Percentiles rank a stretch among this genome's conserved stretches.
These are phyloP conservation scores for Gossypium raimondii DNA, from an alignment of 345 rosid species.

Conservation along the genomic window DNA sequence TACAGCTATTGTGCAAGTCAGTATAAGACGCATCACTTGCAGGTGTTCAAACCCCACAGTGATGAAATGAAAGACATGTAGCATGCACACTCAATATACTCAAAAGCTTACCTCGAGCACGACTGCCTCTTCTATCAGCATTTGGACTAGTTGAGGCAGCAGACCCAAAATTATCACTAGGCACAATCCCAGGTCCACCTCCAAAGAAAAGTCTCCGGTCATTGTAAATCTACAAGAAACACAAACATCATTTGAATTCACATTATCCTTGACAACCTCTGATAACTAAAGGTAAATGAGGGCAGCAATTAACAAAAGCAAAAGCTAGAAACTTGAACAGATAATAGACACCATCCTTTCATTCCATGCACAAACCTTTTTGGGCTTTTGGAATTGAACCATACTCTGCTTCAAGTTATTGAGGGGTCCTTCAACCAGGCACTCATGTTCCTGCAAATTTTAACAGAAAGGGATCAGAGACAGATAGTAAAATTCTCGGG, in stretches of 20 bases:
- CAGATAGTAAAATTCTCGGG: neutral
- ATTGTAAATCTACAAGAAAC: conserved; percentile 69
- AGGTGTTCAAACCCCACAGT: neutral
- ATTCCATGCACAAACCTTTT: conserved; percentile 52
- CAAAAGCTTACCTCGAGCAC: conserved; percentile 59
- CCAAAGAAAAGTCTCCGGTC: conserved; percentile 83
- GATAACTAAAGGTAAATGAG: neutral
- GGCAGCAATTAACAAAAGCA: neutral
- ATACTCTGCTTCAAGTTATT: conserved; percentile 98
- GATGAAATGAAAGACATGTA: neutral
- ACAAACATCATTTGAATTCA: conserved; percentile 12
- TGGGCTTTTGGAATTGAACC: conserved; percentile 98
- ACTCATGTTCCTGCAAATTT: conserved; percentile 73
- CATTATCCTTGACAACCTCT: neutral
- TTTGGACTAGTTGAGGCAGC: conserved; percentile 44
- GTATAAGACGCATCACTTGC: neutral
- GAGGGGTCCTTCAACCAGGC: conserved; percentile 98
- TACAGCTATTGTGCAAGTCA: neutral
- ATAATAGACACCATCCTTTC: neutral
- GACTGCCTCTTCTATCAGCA: conserved; percentile 83
- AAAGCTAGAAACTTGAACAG: neutral
- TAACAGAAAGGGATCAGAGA: neutral
- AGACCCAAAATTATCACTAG: conserved; percentile 67
- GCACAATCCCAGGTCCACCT: conserved; percentile 79
- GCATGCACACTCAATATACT: conserved; percentile 16